Evolutionary conservation across 2,329 filamentous ascomycete genomes (phyloP).

Genomic region (Cyclaneusma minus): DNA sequence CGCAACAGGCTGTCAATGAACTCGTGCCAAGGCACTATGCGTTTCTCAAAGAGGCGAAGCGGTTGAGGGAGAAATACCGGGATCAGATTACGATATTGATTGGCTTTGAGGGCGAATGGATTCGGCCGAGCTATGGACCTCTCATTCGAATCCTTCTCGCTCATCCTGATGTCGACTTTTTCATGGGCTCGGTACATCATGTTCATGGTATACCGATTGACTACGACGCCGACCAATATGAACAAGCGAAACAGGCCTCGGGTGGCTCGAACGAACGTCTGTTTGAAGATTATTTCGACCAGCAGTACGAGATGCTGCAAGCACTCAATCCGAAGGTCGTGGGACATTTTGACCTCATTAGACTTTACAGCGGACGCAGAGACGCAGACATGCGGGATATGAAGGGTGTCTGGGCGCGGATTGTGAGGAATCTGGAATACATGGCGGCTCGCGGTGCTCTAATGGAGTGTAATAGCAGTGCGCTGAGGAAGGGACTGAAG

Average conservation of each 20-base stretch:
- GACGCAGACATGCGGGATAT: constrained; percentile 34
- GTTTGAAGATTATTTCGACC: constrained; percentile 75
- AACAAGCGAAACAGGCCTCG: constrained; percentile 16
- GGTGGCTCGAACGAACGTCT: constrained; percentile 56
- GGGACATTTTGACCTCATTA: constrained; percentile 86
- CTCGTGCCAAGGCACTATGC: constrained; percentile 45
- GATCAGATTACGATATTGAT: constrained; percentile 63
- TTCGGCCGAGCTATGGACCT: constrained; percentile 46
- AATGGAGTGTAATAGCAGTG: constrained; percentile 80
- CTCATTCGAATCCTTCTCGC: constrained; percentile 43
- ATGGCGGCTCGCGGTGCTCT: constrained; percentile 62
- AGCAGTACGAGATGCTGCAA: constrained; percentile 67
- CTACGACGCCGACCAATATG: constrained; percentile 57
- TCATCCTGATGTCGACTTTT: constrained; percentile 63
- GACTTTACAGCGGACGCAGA: constrained; percentile 60
- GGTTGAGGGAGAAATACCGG: constrained; percentile 56
- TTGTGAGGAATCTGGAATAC: constrained; percentile 58
- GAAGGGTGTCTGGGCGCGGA: constrained; percentile 58
- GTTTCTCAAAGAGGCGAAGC: constrained; percentile 62
- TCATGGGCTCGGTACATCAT: constrained; percentile 88
- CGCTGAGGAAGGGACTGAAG: constrained; percentile 71
- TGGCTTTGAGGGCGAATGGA: constrained; percentile 90
- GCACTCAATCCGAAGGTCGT: constrained; percentile 61
- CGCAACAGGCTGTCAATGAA: no score
- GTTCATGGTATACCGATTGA: constrained; percentile 79